Percentiles rank a stretch among this genome's conserved stretches.
phyloP scores from a whole-genome alignment of 768 basidiomycete species.

The Hygrocybe punicea region DNA sequence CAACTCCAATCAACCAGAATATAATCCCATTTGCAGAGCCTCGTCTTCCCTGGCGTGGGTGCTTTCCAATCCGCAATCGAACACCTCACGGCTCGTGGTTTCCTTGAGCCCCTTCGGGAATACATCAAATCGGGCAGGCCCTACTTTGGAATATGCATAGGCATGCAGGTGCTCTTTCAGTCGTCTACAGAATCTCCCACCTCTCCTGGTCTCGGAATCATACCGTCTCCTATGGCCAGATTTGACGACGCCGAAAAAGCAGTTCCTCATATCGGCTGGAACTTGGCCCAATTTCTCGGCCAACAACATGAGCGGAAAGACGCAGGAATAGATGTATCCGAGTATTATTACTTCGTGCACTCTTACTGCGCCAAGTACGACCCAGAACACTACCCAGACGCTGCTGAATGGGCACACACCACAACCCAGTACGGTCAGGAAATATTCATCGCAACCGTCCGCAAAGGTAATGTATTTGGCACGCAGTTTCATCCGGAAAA shows the following conservation, averaged over 20 bases:
- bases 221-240: constrained; percentile 74
- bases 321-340: constrained; percentile 36
- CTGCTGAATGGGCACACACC: constrained; percentile 75
- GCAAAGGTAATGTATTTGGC: constrained; percentile 80
- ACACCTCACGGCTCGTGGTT: constrained; percentile 66
- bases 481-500: constrained; percentile 99
- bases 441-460: constrained; percentile 81
- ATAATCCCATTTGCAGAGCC: constrained; percentile 53
- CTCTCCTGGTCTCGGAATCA: constrained; percentile 71
- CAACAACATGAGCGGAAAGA: constrained; percentile 19
- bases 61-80: constrained; percentile 85
- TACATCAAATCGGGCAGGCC: constrained; percentile 88
- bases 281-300: constrained; percentile 54
- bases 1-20: constrained; percentile 8
- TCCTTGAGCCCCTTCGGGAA: constrained; percentile 72
- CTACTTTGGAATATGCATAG: constrained; percentile 98
- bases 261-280: constrained; percentile 99
- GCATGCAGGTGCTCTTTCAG: constrained; percentile 93
- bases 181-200: constrained; percentile 76
- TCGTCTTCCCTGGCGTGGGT: constrained; percentile 97
- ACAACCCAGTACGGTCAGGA: constrained; percentile 94
- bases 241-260: constrained; percentile 74
- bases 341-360: constrained; percentile 94
- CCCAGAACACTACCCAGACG: constrained; percentile 48
- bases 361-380: constrained; percentile 85